Evolutionary conservation across 2,329 filamentous ascomycete genomes (phyloP).

Genomic region (Zarea fungicola): DNA sequence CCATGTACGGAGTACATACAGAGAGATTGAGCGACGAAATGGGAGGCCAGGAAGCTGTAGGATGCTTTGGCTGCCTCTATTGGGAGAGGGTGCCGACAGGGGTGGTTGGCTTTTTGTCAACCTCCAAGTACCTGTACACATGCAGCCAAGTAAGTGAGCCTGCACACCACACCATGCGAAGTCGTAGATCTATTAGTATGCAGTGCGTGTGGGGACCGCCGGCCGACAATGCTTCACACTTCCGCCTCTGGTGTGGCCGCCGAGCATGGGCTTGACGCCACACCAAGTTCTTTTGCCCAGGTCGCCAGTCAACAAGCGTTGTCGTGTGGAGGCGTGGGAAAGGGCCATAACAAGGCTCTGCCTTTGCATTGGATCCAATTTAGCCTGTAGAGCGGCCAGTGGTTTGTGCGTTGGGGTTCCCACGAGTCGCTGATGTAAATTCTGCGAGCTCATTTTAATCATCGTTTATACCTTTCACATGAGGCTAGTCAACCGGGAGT

Average conservation of each 20-base stretch:
- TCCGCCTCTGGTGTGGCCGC: constrained; percentile 1
- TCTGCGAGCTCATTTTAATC: too few relatives aligned
- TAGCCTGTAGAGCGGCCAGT: too few relatives aligned
- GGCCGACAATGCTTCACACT: neutral
- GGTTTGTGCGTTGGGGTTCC: too few relatives aligned
- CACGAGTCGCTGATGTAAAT: too few relatives aligned
- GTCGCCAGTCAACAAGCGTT: neutral
- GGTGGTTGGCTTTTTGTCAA: neutral
- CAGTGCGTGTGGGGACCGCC: constrained; percentile 2
- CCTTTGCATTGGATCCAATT: too few relatives aligned
- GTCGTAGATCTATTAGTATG: constrained; percentile 5
- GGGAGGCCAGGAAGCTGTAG: neutral
- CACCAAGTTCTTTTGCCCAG: neutral
- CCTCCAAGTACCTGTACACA: neutral
- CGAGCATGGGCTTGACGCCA: constrained; percentile 2
- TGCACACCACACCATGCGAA: neutral
- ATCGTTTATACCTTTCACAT: too few relatives aligned
- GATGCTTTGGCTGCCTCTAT: neutral
- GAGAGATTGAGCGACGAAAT: neutral
- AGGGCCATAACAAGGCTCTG: constrained; percentile 4
- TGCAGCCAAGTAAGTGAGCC: neutral
- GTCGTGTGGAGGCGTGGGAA: too few relatives aligned
- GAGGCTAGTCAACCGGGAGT: too few relatives aligned
- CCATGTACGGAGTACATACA: too few relatives aligned
- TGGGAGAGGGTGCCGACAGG: neutral